phyloP scores from a whole-genome alignment of 2,329 filamentous ascomycete species.

The Pseudopithomyces maydicus region DNA sequence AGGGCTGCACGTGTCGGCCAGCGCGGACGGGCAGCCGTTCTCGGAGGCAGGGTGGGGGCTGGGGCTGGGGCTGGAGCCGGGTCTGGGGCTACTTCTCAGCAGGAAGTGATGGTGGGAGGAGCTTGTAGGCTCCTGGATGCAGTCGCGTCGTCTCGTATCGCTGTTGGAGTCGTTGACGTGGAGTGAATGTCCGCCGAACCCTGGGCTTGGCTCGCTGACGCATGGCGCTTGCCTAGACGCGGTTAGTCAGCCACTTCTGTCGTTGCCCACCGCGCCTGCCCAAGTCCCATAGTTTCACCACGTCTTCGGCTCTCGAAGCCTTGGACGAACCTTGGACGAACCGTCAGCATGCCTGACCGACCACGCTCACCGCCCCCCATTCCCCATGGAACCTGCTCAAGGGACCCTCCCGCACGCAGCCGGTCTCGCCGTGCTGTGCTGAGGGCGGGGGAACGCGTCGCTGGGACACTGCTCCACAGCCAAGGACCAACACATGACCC shows the following conservation, averaged over 20 bases:
- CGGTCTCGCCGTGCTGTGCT: not conserved
- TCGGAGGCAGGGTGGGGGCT: not conserved
- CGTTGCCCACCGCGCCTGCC: too few species aligned
- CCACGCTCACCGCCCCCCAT: not conserved
- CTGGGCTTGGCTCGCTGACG: not conserved
- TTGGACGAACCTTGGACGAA: not conserved
- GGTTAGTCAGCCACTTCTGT: not conserved
- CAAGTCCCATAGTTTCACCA: not conserved
- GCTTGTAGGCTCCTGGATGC: not conserved
- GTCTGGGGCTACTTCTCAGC: too few species aligned
- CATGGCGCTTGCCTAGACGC: not conserved
- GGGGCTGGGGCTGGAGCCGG: not conserved
- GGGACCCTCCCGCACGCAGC: not conserved
- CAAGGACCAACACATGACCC: slow-evolving; percentile 2
- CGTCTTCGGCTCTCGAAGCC: not conserved
- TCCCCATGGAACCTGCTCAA: not conserved
- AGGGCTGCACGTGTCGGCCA: not conserved
- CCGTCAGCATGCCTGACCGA: not conserved
- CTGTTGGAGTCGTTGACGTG: slow-evolving; percentile 1
- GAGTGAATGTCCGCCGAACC: not conserved
- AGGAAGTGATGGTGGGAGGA: too few species aligned
- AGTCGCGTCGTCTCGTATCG: not conserved
- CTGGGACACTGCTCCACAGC: not conserved
- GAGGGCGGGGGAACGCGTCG: not conserved
- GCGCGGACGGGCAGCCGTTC: not conserved